Conservation (phyloP, 192 early-diverging fungal species). For the Thamnidium elegans region DNA sequence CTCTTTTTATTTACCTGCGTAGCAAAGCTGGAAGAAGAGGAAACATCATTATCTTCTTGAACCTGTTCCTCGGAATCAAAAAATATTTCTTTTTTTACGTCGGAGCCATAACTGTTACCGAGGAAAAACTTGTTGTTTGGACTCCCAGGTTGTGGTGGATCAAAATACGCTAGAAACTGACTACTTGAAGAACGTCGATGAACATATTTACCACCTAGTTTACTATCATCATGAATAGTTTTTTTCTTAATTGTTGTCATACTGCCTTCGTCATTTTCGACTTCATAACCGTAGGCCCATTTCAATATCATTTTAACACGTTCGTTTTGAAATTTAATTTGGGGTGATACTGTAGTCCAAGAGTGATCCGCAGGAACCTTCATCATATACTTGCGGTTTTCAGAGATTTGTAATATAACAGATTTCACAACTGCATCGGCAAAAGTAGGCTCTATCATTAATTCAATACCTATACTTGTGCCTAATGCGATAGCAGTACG, state of each 20-base stretch:
- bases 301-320: constrained; percentile 18
- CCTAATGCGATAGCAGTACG: constrained; percentile 27
- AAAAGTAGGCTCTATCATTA: constrained; percentile 19
- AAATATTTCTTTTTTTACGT: background rate
- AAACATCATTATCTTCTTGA: background rate
- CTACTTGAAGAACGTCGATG: background rate
- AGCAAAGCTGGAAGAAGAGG: background rate
- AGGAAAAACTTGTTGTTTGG: background rate
- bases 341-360: background rate
- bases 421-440: constrained; percentile 2
- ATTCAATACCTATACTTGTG: constrained; percentile 22
- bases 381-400: constrained; percentile 18
- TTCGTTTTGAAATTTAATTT: constrained; percentile 2
- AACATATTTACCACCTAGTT: background rate
- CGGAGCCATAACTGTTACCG: no score
- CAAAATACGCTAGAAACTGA: constrained; percentile 3
- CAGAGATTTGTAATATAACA: background rate
- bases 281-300: constrained; percentile 20
- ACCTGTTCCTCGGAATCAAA: background rate
- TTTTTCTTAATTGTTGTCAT: background rate
- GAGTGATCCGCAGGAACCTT: constrained; percentile 8
- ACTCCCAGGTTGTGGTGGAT: background rate
- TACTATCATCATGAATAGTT: background rate
- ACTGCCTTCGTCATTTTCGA: background rate
- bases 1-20: no score